phyloP scores from a whole-genome alignment of 805 yeast species.

The Starmerella bombicola region DNA sequence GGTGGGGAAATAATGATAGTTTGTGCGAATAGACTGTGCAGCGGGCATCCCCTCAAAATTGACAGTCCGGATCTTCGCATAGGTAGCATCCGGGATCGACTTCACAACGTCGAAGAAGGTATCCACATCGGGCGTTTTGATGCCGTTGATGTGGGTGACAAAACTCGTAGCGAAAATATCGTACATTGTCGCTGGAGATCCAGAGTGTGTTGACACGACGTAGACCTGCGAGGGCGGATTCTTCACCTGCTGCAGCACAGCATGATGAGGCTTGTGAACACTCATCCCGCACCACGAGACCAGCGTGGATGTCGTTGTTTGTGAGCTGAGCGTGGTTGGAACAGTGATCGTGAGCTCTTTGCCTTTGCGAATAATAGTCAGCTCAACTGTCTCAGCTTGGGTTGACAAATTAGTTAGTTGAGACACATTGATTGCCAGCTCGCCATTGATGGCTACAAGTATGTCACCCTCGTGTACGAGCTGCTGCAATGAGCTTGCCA shows the following conservation, averaged over 20 bases:
- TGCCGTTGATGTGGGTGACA: conserved; percentile 78
- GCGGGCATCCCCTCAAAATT: conserved; percentile 78
- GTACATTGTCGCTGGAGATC: conserved; percentile 79
- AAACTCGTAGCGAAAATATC: conserved; percentile 68
- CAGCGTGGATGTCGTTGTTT: conserved; percentile 49
- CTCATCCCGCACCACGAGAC: conserved; percentile 76
- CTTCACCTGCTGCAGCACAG: conserved; percentile 73
- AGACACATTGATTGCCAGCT: conserved; percentile 50
- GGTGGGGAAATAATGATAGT: conserved; percentile 62
- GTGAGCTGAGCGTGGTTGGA: conserved; percentile 49
- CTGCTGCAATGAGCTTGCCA: conserved; percentile 36
- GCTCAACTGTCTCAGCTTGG: conserved; percentile 35
- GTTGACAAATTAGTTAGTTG: conserved; percentile 44
- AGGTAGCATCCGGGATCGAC: conserved; percentile 62
- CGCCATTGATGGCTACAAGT: conserved; percentile 54
- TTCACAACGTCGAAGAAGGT: conserved; percentile 56
- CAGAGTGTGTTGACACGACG: conserved; percentile 57
- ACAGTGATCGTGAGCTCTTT: conserved; percentile 48
- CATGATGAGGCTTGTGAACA: conserved; percentile 82
- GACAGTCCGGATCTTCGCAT: conserved; percentile 67
- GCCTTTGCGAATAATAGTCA: conserved; percentile 63
- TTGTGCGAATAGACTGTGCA: conserved; percentile 75
- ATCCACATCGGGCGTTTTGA: conserved; percentile 55
- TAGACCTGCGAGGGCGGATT: conserved; percentile 74
- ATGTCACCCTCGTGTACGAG: conserved; percentile 53